phyloP scores from a whole-genome alignment of 2,329 filamentous ascomycete genomes.

The Alternaria sp. region DNA sequence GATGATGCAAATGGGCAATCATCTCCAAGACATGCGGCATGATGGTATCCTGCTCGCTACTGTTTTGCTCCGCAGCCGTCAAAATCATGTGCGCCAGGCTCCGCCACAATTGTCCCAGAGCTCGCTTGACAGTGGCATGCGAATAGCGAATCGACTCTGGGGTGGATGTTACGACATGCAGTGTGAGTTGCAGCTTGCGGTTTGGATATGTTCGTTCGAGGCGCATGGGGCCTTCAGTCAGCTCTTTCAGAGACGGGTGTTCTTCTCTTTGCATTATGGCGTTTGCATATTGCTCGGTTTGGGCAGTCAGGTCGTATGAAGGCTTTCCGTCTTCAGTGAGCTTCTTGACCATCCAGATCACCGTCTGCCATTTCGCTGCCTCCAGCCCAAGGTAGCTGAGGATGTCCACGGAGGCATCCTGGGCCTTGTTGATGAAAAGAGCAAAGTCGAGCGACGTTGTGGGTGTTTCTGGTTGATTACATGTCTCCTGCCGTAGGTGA shows the following conservation, averaged over 20 bases:
- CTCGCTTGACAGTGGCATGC: constrained; percentile 42
- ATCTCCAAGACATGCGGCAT: constrained; percentile 59
- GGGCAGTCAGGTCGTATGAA: constrained; percentile 17
- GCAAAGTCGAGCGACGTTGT: constrained; percentile 43
- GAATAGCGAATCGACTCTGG: constrained; percentile 38
- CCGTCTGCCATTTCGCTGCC: constrained; percentile 54
- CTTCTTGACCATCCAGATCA: constrained; percentile 58
- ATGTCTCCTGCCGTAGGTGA: constrained; percentile 37
- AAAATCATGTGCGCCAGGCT: constrained; percentile 59
- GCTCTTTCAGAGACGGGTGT: constrained; percentile 28
- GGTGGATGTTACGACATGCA: constrained; percentile 39
- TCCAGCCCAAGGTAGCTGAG: constrained; percentile 52
- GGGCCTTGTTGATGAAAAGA: constrained; percentile 36
- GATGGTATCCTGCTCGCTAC: constrained; percentile 36
- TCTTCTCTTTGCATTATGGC: constrained; percentile 29
- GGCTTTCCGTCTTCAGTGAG: constrained; percentile 48
- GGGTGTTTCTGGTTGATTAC: constrained; percentile 20
- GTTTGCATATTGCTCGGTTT: constrained; percentile 29
- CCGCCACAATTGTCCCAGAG: constrained; percentile 58
- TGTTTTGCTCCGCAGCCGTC: constrained; percentile 38
- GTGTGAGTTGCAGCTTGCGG: constrained; percentile 24
- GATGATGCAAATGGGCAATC: constrained; percentile 59
- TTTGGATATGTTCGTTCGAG: constrained; percentile 27
- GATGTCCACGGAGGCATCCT: constrained; percentile 50
- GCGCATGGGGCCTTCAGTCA: constrained; percentile 38